Evolutionary conservation across 176 grass and related monocot species (phyloP).

Genomic region (Musa schizocarpa): DNA sequence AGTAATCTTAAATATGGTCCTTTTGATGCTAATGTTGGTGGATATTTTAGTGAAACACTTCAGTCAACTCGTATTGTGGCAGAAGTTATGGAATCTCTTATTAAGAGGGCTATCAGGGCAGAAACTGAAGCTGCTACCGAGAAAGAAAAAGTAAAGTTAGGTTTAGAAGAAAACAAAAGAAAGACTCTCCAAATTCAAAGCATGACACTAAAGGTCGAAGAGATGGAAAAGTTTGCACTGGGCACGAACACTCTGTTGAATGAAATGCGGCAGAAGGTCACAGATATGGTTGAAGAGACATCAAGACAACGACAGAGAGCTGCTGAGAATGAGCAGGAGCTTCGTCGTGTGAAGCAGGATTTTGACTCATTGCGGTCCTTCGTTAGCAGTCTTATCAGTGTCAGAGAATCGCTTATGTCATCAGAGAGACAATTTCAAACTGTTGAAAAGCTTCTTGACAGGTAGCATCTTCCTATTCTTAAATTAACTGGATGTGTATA

Average conservation of each 20-base stretch:
- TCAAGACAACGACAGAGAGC: constrained; percentile 63
- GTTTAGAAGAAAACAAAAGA: constrained; percentile 68
- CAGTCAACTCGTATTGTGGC: constrained; percentile 58
- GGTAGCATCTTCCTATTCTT: constrained; percentile 20
- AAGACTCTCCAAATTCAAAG: constrained; percentile 67
- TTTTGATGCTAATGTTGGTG: constrained; percentile 12
- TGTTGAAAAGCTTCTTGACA: constrained; percentile 79
- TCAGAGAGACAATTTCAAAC: constrained; percentile 89
- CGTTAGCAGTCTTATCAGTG: constrained; percentile 61
- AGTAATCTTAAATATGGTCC: constrained; percentile 8
- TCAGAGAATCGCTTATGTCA: constrained; percentile 74
- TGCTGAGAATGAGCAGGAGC: constrained; percentile 82
- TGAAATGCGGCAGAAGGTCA: constrained; percentile 84
- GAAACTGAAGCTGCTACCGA: constrained; percentile 53
- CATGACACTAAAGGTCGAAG: constrained; percentile 65
- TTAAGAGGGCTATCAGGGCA: constrained; percentile 58
- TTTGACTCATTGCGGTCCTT: constrained; percentile 78
- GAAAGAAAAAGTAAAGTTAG: constrained; percentile 65
- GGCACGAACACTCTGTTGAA: constrained; percentile 63
- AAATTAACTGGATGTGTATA: background rate
- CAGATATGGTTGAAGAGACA: constrained; percentile 85
- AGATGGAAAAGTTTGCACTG: constrained; percentile 84
- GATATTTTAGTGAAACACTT: constrained; percentile 48
- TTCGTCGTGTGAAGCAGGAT: constrained; percentile 73
- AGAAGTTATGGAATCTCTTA: constrained; percentile 61